Evolutionary conservation across 2,329 filamentous ascomycete species (phyloP).

Genomic region (Colletotrichum somersetense): DNA sequence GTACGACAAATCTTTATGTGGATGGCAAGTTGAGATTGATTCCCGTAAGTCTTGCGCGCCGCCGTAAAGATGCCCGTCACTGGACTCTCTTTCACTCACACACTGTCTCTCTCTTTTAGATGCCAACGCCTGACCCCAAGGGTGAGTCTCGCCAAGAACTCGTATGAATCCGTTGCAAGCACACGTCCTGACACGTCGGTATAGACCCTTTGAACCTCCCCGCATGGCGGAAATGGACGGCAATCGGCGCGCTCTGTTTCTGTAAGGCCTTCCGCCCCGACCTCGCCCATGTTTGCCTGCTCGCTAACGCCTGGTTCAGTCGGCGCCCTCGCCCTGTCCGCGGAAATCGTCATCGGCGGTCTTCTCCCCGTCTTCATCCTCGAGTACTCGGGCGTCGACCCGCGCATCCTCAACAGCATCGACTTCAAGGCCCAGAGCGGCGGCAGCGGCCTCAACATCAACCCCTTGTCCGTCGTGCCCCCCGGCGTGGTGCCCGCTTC

Average conservation of each 20-base stretch:
- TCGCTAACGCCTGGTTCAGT: slow-evolving; percentile 38
- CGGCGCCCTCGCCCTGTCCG: slow-evolving; percentile 47
- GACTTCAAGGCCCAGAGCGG: slow-evolving; percentile 43
- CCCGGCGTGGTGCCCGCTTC: slow-evolving; percentile 47
- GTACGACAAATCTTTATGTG: slow-evolving; percentile 43
- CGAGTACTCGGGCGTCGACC: slow-evolving; percentile 51
- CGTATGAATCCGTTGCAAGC: neutral
- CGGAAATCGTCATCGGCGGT: slow-evolving; percentile 46
- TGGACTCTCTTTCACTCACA: neutral
- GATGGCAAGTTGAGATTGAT: slow-evolving; percentile 43
- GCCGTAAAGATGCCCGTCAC: neutral
- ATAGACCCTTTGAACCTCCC: slow-evolving; percentile 50
- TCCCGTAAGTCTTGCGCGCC: slow-evolving; percentile 39
- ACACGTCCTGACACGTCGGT: slow-evolving; percentile 3
- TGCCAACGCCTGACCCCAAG: slow-evolving; percentile 49
- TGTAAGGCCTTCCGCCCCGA: slow-evolving; percentile 43
- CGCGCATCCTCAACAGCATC: slow-evolving; percentile 45
- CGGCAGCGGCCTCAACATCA: slow-evolving; percentile 46
- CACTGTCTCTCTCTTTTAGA: slow-evolving; percentile 35
- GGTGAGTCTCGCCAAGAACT: slow-evolving; percentile 31
- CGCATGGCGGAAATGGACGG: slow-evolving; percentile 49
- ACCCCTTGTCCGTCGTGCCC: slow-evolving; percentile 42
- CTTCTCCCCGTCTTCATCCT: slow-evolving; percentile 51
- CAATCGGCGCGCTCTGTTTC: slow-evolving; percentile 47
- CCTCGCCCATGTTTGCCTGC: neutral